phyloP scores from a whole-genome alignment of 2,329 filamentous ascomycete species.

The Talaromyces sp. region DNA sequence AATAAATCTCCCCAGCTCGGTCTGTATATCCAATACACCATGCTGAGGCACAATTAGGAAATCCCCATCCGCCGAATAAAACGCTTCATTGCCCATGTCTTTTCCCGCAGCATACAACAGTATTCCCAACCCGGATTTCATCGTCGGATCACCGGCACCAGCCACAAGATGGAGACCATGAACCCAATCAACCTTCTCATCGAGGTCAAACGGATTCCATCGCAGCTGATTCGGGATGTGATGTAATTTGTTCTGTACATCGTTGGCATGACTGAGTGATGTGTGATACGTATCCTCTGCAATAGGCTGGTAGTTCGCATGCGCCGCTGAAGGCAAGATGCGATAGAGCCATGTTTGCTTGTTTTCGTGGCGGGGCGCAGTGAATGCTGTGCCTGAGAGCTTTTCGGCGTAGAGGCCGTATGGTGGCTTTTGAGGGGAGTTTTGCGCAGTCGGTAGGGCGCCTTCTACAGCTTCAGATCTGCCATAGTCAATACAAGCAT shows the following conservation, averaged over 20 bases:
- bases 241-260: conserved; percentile 51
- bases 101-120: conserved; percentile 75
- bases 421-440: conserved; percentile 76
- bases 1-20: conserved; percentile 69
- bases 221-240: conserved; percentile 77
- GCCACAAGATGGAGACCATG: conserved; percentile 68
- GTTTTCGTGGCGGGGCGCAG: conserved; percentile 64
- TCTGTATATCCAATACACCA: conserved; percentile 70
- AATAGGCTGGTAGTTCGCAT: conserved; percentile 49
- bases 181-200: conserved; percentile 65
- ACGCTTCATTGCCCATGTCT: conserved; percentile 73
- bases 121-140: conserved; percentile 75
- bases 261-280: conserved; percentile 37
- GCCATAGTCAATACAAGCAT: not conserved
- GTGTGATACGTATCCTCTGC: conserved; percentile 47
- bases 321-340: conserved; percentile 61
- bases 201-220: conserved; percentile 74
- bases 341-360: conserved; percentile 71
- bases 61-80: conserved; percentile 81
- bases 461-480: conserved; percentile 74
- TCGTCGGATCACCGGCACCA: conserved; percentile 72
- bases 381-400: conserved; percentile 69
- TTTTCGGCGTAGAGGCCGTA: conserved; percentile 80
- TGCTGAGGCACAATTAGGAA: conserved; percentile 72
- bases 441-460: conserved; percentile 69